Base-by-base conservation (phyloP, 1,284 basidiomycete species). In the Trichosporon sp. region DNA sequence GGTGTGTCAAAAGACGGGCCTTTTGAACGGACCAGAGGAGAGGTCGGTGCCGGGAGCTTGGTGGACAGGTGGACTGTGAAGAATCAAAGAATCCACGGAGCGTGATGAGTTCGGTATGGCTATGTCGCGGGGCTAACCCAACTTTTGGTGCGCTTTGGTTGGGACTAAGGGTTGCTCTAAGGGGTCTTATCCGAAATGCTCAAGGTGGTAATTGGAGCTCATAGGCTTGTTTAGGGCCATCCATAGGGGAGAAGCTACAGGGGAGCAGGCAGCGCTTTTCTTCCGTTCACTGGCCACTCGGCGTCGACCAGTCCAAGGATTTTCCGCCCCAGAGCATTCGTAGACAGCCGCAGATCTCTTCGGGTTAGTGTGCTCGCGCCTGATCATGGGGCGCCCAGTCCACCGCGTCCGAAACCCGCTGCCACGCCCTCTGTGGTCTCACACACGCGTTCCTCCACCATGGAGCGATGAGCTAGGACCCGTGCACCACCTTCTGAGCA, bases 161-260 rank as follows among this genome's bases (percentile, higher is more conserved):
- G 14, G 46, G n/a, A 48, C 46, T 26, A 11, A 26, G n/a, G 51
- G 51, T 26, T 54, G n/a, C 16, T 16, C n/a, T 14, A 51, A 21
- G 48, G 19, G 37, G 7, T 38, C 37, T 7, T 26, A 38, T 6
- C 37, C 37, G 37, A 38, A 38, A 43, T 43, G 16, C 43, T 46
- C 43, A 46, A 46, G 43, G 43, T 46, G 43, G 43, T 46, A 46
- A 54, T 54, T 54, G 51, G 51, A 54, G 51, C 51, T 46, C 43
- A 46, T 46, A 46, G 43, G 43, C 43, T n/a, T 46, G 43, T 46
- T 46, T 46, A n/a, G 43, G n/a, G 43, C 43, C 43, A 46, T 46
- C 43, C 43, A 3, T 7, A 46, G 11, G 16, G 16, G 43, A 4
- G 26, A 26, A 26, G 26, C 26, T 26, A 26, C 26, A 26, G 26